These are phyloP conservation scores for Phyllosticta capitalensis DNA, from an alignment of 2,329 filamentous ascomycete genomes.

Conservation along the genomic window DNA sequence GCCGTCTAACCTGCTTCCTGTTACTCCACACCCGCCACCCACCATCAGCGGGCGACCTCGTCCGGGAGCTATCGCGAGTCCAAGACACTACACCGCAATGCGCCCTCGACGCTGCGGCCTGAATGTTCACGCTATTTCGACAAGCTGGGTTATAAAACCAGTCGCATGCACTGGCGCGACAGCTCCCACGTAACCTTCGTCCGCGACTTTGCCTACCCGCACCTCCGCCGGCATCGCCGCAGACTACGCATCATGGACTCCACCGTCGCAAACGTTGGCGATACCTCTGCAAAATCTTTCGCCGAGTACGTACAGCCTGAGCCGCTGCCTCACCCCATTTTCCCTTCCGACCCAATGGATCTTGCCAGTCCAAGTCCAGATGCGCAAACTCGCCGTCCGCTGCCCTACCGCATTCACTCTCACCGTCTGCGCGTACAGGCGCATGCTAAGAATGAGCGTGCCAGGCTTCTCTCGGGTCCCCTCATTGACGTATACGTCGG, in stretches of 20 bases:
- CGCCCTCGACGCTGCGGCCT: neutral
- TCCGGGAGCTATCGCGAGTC: neutral
- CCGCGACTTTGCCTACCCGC: constrained; percentile 37
- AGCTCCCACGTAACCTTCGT: constrained; percentile 18
- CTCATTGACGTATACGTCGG: constrained; percentile 45
- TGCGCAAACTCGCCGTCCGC: constrained; percentile 17
- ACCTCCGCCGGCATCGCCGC: constrained; percentile 19
- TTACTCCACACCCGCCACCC: neutral
- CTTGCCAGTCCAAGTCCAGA: neutral
- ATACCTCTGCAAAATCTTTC: constrained; percentile 39
- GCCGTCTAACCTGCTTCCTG: neutral
- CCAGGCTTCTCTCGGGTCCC: constrained; percentile 45
- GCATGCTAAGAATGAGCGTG: constrained; percentile 37
- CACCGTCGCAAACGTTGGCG: constrained; percentile 32
- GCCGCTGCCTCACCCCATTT: constrained; percentile 5
- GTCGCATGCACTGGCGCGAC: constrained; percentile 11
- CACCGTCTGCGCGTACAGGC: constrained; percentile 29
- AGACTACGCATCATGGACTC: constrained; percentile 35
- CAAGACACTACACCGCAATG: constrained; percentile 2
- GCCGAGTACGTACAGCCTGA: constrained; percentile 39
- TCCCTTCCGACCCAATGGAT: neutral
- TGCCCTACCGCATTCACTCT: constrained; percentile 28
- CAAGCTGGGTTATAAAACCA: neutral
- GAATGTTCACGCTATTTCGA: neutral
- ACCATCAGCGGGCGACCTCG: neutral